Base-by-base conservation (phyloP, 2,329 filamentous ascomycete genomes). In the Fulvia fulva region DNA sequence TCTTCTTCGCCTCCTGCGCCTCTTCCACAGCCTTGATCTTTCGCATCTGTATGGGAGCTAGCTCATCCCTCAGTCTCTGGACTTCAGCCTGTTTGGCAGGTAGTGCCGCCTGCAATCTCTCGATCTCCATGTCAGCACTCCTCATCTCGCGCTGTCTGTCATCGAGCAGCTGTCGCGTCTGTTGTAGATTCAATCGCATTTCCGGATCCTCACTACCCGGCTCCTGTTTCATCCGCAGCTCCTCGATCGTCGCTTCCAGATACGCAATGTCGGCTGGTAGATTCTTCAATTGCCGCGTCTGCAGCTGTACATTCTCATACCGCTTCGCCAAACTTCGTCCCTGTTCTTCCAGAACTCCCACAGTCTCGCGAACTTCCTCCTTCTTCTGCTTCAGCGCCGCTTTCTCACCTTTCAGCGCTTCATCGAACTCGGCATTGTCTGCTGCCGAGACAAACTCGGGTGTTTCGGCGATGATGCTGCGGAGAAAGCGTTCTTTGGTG, bases 401-500 rank as follows among this genome's bases (percentile, higher is more conserved):
- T 73, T 97, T 97, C 57, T 85, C 79, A 12, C 84, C 83, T 3
- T 80, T 81, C 16, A 90, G 78, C 60, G 90, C 87, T 57, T 82
- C 79, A 71, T 94, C 90, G 23, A 96, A 76, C 57, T 87, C 86
- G 50, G 87, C 78, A 71, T 97, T 97, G 70, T 97, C 92, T 67
- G 87, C 83, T 45, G 87, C 84, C 43, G 87, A 87, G 58, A 96
- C 89, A 47, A 97, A 88, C 16, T 92, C 81, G 0, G 93, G 94
- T 51, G 92, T 91, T 63, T 96, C 90, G 63, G 90, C 91, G 16
- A 95, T 91, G 67, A 97, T 95, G 63, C 90, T 87, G 65, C 91
- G 90, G 55, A 99, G 87, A 74, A 97, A 97, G 70, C 96, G 96
- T 74, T 99, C 94, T 76, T 97, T 99, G 46, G 93, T 97, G 62